phyloP scores from a whole-genome alignment of 352 stramenopile species.

The Globisporangium takayamanum region DNA sequence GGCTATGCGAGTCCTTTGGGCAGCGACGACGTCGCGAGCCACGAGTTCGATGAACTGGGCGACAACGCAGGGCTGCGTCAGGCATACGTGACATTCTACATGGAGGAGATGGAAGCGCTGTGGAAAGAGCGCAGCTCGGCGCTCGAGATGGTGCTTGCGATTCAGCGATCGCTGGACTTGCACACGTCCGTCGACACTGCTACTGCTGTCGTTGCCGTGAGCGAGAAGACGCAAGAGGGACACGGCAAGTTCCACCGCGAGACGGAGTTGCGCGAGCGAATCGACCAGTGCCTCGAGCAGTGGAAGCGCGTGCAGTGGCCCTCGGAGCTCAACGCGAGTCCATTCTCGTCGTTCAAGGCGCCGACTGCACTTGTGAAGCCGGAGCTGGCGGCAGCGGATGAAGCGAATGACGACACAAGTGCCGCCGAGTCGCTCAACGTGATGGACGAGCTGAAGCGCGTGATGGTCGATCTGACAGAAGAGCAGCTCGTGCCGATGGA shows the following conservation, averaged over 20 bases:
- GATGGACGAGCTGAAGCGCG: conserved; percentile 69
- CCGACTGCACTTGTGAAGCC: conserved; percentile 21
- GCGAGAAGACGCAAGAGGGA: conserved; percentile 15
- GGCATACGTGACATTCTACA: conserved; percentile 74
- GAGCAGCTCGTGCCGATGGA: conserved; percentile 27
- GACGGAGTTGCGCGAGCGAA: conserved; percentile 38
- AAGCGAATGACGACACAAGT: conserved; percentile 10
- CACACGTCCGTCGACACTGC: not conserved
- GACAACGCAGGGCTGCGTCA: conserved; percentile 51
- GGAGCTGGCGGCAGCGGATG: conserved; percentile 11
- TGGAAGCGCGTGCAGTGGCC: conserved; percentile 72
- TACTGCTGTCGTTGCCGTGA: conserved; percentile 9
- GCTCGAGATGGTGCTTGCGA: conserved; percentile 67
- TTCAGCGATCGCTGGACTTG: conserved; percentile 48
- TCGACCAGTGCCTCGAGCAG: conserved; percentile 43
- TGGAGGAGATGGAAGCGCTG: conserved; percentile 70
- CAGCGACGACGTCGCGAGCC: conserved; percentile 1
- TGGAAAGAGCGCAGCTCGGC: conserved; percentile 79
- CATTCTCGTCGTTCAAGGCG: conserved; percentile 24
- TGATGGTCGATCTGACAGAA: conserved; percentile 75
- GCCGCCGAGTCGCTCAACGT: conserved; percentile 19
- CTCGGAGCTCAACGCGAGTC: conserved; percentile 40
- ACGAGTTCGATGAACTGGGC: conserved; percentile 13
- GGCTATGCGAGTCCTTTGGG: too few relatives aligned
- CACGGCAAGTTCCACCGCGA: conserved; percentile 38